These are phyloP conservation scores for slime mould (Dictyostelium discoideum) DNA, from an alignment of 78 protist species.

Conservation along the genomic window DNA sequence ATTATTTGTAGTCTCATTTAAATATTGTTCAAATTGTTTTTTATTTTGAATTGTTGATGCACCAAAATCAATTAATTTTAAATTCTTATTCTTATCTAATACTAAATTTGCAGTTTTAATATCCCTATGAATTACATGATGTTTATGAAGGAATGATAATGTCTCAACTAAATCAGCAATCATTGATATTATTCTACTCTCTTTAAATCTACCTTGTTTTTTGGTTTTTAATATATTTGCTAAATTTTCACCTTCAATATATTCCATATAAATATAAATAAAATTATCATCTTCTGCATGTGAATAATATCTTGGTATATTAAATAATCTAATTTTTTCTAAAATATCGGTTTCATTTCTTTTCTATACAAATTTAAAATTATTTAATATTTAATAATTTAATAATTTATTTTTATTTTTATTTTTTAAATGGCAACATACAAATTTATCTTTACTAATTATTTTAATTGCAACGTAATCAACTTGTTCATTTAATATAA, in stretches of 20 bases:
- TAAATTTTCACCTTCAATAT: neutral
- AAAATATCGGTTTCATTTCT: slow-evolving; percentile 7
- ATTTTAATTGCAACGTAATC: neutral
- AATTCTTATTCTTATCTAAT: slow-evolving; percentile 47
- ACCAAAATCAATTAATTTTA: slow-evolving; percentile 89
- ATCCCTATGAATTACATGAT: neutral
- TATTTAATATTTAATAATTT: neutral
- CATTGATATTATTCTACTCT: neutral
- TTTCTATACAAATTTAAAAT: neutral
- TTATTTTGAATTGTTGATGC: slow-evolving; percentile 11
- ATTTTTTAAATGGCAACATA: neutral
- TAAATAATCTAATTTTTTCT: neutral
- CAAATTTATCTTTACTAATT: neutral
- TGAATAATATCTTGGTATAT: slow-evolving; percentile 1
- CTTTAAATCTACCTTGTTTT: neutral
- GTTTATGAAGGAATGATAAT: neutral
- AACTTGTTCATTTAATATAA: neutral
- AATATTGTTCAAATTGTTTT: neutral
- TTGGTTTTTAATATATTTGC: neutral
- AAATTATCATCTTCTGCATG: neutral
- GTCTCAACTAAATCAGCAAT: slow-evolving; percentile 11
- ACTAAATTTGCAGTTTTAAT: neutral
- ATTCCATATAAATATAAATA: neutral
- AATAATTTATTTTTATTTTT: too few species aligned
- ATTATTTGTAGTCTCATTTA: neutral